Evolutionary conservation across 441 rosid species (phyloP).

Genomic region (Populus hybrid): DNA sequence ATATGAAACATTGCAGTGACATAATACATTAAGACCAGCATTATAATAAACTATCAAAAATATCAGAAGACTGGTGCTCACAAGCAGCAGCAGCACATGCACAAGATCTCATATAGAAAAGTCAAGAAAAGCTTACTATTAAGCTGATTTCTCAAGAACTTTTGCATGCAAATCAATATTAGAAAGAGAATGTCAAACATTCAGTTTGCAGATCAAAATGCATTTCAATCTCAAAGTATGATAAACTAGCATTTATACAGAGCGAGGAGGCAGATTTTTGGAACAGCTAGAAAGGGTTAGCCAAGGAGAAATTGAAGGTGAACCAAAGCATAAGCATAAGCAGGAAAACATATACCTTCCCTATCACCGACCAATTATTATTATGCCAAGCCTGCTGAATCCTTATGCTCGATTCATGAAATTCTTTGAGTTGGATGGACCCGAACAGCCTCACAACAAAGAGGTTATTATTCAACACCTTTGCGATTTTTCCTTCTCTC

Average conservation of each 20-base stretch:
- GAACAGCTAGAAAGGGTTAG: background rate
- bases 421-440: conserved; percentile 34
- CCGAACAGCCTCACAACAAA: conserved; percentile 38
- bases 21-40: background rate
- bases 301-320: background rate
- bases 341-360: conserved; percentile 28
- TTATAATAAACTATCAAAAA: background rate
- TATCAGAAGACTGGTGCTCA: background rate
- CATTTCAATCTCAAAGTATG: background rate
- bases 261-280: background rate
- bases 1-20: background rate
- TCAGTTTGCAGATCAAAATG: background rate
- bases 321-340: background rate
- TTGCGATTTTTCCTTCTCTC: conserved; percentile 36
- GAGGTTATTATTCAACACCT: conserved; percentile 21
- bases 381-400: conserved; percentile 31
- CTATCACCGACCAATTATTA: conserved; percentile 27
- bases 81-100: background rate
- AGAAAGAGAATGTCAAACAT: background rate
- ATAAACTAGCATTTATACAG: background rate
- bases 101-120: background rate
- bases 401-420: conserved; percentile 30
- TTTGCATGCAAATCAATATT: background rate
- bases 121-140: background rate
- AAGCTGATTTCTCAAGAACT: background rate